Evolutionary conservation across 306 rosid genomes (phyloP), one percentile per base, ranked within the genome.

Genomic region (Styphnolobium japonicum): DNA sequence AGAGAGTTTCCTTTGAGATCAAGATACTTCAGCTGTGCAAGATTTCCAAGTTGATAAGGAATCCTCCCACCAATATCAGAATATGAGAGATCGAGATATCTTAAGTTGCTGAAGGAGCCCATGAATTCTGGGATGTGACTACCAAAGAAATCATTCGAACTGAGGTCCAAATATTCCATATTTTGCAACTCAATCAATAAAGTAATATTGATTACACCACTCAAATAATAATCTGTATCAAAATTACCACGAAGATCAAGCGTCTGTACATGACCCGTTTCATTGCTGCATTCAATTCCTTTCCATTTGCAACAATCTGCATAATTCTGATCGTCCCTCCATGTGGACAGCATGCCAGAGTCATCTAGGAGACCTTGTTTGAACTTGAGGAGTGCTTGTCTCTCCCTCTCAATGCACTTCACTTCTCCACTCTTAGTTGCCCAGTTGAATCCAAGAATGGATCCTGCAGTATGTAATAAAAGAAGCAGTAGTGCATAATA

Each of bases 121-220:
- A 74, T 27, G 6, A 0, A 6, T 25, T 33, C 2, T 6, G 76
- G 43, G 33, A 81, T 81, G 0, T 1, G 7, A 43, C 10, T 3
- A 0, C 0, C 1, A 4, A 0, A 0, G 0, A 73, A 53, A 40
- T 0, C 0, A 31, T 29, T 81, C 2, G 0, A 0, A 2, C 76
- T 81, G 18, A 81, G 80, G 11, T 81, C 80, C 40, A 80, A 73
- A 64, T 73, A 4, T 53, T 52, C 18, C 2, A 80, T 0, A 14
- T 64, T 23, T 23, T 64, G 68, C 60, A 63, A 25, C 7, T 18
- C 18, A 49, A 51, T 0, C 62, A 78, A 69, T 62, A 16, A 16
- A 16, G 62, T 9, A 7, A 77, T 9, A 22, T 77, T n/a, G 21
- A 36, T 15, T 64, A 0, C 3, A 49, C 74, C 81, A 22, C 0